A percentile compares a stretch with the other conserved stretches of the same genome.
Conservation (phyloP, 805 yeast species). For the Ogataea trehalophila region DNA sequence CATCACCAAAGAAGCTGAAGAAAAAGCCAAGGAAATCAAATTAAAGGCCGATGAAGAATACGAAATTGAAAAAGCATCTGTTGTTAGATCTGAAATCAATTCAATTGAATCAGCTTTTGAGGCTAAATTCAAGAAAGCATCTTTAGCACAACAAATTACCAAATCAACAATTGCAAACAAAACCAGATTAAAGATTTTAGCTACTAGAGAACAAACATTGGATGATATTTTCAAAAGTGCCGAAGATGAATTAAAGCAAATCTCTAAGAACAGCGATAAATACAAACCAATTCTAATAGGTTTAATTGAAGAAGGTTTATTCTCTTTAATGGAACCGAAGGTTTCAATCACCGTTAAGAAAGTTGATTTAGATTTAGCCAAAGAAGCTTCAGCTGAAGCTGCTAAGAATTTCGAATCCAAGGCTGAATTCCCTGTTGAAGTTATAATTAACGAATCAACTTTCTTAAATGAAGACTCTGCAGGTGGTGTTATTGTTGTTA, state of each 20-base stretch:
- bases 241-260: conserved; percentile 51
- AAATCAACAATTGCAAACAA: conserved; percentile 94
- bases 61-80: conserved; percentile 93
- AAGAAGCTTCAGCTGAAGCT: conserved; percentile 59
- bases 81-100: conserved; percentile 89
- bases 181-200: conserved; percentile 84
- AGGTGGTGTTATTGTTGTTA: conserved; percentile 80
- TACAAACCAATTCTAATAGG: conserved; percentile 71
- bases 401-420: conserved; percentile 57
- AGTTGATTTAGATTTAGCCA: conserved; percentile 54
- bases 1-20: conserved; percentile 98
- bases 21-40: conserved; percentile 93
- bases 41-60: conserved; percentile 98
- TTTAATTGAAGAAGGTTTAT: conserved; percentile 72
- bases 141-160: conserved; percentile 90
- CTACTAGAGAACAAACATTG: conserved; percentile 79
- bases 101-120: conserved; percentile 79
- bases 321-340: conserved; percentile 66
- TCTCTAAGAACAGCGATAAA: conserved; percentile 48
- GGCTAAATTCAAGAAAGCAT: conserved; percentile 82
- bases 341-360: conserved; percentile 66
- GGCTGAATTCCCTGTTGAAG: conserved; percentile 51
- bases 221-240: conserved; percentile 71
- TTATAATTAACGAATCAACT: conserved; percentile 50
- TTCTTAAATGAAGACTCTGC: conserved; percentile 60